Evolutionary conservation across 1,284 basidiomycete genomes (phyloP), one percentile per base, ranked within the genome.

Genomic region (Vanrija humicola): DNA sequence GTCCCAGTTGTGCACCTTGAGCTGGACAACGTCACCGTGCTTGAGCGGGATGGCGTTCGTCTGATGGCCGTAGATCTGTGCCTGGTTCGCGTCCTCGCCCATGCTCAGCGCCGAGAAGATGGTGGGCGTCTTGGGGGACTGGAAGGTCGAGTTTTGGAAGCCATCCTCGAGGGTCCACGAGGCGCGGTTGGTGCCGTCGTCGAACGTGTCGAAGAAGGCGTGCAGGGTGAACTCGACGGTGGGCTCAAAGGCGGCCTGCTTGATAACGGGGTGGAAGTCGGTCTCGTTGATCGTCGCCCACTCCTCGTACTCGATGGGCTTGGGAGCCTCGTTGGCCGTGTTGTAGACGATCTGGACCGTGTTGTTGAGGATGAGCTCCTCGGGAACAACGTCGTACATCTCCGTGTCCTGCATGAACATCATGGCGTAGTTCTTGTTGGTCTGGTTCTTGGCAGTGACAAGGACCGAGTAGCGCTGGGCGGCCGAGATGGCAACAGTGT

Each of bases 401-500:
- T 78, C 78, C 14, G 69, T 64, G 57, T 92, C 89, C 83, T 97
- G 90, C 79, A 91, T 89, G 23, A 89, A 87, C 69, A 93, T 90
- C 59, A 98, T 84, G 43, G 83, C 84, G 84, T 87, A 98, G 79
- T 97, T 96, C 19, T 82, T 77, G 15, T 79, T 79, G 0, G 89
- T 87, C 65, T 92, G 89, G 74, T 93, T 91, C 54, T 88, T 84
- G 10, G 95, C 92, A 19, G 86, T 87, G 48, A 97, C 89, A 46
- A 97, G 84, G 48, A 98, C 79, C 0, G 90, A 93, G 77, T 94
- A 96, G n/a, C 94, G 85, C 74, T 98, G 94, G 0, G 93, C 93
- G 46, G 88, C 90, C 6, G 89, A 82, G 55, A 96, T 61, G 43
- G 84, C 82, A 50, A 97, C 66, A 34, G 86, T 72, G 66, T 90